These are phyloP conservation scores for Botryotinia globosa DNA, from an alignment of 2,329 filamentous ascomycete species.

Conservation along the genomic window DNA sequence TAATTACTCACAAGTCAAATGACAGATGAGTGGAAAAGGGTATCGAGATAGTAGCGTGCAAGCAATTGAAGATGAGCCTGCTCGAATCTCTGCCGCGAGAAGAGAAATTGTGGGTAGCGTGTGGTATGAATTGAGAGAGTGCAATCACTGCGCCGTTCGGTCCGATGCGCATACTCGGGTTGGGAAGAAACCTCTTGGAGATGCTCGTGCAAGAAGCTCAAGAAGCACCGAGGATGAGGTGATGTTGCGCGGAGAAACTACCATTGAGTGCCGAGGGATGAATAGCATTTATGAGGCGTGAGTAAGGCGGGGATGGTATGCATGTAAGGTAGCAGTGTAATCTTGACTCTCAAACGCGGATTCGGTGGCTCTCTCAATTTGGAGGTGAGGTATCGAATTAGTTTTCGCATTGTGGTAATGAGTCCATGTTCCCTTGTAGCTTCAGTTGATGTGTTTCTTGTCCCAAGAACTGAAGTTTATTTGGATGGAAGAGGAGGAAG, in stretches of 20 bases:
- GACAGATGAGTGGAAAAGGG: not conserved
- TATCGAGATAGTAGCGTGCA: slow-evolving; percentile 11
- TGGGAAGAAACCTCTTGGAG: not conserved
- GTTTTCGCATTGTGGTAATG: not conserved
- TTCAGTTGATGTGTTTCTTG: not conserved
- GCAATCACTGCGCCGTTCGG: not conserved
- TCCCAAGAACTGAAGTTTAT: slow-evolving; percentile 8
- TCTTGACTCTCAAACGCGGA: slow-evolving; percentile 7
- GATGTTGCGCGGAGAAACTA: not conserved
- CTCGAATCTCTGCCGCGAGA: slow-evolving; percentile 13
- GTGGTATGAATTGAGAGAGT: not conserved
- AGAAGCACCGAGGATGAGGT: not conserved
- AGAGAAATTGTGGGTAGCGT: not conserved
- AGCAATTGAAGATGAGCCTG: slow-evolving; percentile 11
- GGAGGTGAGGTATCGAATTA: not conserved
- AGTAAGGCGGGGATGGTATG: not conserved
- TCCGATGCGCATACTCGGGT: not conserved
- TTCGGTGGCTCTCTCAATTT: slow-evolving; percentile 4
- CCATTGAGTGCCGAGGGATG: not conserved
- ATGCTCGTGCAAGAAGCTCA: not conserved
- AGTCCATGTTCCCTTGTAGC: not conserved
- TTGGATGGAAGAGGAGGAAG: slow-evolving; percentile 62
- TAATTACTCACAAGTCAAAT: not conserved
- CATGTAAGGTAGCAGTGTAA: not conserved
- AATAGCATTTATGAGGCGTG: not conserved